phyloP scores from a whole-genome alignment of 768 basidiomycete species.

The Suillus subaureus region DNA sequence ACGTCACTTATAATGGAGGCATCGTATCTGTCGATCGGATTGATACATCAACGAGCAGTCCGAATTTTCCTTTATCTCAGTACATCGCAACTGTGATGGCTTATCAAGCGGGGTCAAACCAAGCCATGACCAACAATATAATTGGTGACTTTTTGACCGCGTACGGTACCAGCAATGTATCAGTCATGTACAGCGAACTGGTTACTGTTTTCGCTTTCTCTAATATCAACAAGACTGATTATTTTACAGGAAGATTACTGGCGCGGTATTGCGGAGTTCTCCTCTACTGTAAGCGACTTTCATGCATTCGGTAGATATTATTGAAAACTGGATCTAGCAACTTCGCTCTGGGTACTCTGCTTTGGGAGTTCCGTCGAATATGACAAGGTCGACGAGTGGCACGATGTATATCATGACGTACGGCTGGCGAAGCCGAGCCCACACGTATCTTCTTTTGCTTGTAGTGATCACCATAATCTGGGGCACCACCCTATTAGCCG shows the following conservation, averaged over 20 bases:
- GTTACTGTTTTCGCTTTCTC: neutral
- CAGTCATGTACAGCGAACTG: conserved; percentile 1
- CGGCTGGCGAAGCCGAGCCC: conserved; percentile 5
- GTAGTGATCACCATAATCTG: conserved; percentile 4
- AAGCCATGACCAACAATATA: neutral
- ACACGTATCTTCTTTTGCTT: conserved; percentile 7
- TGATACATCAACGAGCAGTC: neutral
- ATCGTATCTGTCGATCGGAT: neutral
- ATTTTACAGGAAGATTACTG: conserved; percentile 12
- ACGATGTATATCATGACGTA: conserved; percentile 10
- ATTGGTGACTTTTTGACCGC: conserved; percentile 9
- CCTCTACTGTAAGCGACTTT: conserved; percentile 8
- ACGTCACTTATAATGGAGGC: conserved; percentile 15
- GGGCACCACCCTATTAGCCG: neutral
- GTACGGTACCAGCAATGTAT: neutral
- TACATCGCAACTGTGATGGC: conserved; percentile 6
- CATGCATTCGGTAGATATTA: neutral
- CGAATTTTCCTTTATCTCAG: neutral
- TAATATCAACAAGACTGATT: neutral
- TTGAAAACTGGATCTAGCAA: conserved; percentile 1
- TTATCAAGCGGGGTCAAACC: conserved; percentile 1
- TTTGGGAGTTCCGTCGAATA: conserved; percentile 1
- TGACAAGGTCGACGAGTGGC: conserved; percentile 3
- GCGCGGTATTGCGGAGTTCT: conserved; percentile 12
- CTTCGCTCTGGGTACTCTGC: conserved; percentile 13